These are phyloP conservation scores for Trypanosoma avium DNA, from an alignment of 208 protist species.

Conservation along the genomic window DNA sequence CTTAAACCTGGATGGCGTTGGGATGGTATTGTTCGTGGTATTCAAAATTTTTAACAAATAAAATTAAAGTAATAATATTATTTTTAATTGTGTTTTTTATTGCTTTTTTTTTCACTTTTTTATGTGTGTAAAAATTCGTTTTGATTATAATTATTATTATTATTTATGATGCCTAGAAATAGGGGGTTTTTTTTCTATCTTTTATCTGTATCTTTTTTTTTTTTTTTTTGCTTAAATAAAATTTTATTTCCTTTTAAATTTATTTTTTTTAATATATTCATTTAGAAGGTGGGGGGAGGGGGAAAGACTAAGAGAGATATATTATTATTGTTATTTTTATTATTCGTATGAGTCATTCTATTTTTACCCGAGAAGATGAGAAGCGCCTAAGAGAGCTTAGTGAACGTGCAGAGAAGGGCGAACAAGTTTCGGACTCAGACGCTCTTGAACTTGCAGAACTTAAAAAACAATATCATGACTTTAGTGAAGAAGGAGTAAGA, in stretches of 20 bases:
- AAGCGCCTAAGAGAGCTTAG: constrained; percentile 36
- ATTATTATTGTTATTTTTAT: too few species aligned
- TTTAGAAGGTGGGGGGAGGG: too few species aligned
- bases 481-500: constrained; percentile 53
- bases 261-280: not conserved
- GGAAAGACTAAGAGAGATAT: too few species aligned
- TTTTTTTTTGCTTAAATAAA: constrained; percentile 6
- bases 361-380: constrained; percentile 57
- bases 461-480: constrained; percentile 43
- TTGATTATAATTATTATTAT: too few species aligned
- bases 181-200: too few species aligned
- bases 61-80: not conserved
- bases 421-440: constrained; percentile 36
- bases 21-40: constrained; percentile 84
- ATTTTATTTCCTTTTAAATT: not conserved
- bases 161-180: too few species aligned
- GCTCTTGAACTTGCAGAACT: constrained; percentile 40
- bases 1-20: constrained; percentile 75
- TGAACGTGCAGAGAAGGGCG: constrained; percentile 19
- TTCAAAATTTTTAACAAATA: constrained; percentile 1
- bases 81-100: not conserved
- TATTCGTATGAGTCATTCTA: constrained; percentile 7
- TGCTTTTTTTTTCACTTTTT: not conserved
- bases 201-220: constrained; percentile 5
- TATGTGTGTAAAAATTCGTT: too few species aligned